These are phyloP conservation scores for Xylaria sp. DNA, from an alignment of 2,329 filamentous ascomycete genomes.

Conservation along the genomic window DNA sequence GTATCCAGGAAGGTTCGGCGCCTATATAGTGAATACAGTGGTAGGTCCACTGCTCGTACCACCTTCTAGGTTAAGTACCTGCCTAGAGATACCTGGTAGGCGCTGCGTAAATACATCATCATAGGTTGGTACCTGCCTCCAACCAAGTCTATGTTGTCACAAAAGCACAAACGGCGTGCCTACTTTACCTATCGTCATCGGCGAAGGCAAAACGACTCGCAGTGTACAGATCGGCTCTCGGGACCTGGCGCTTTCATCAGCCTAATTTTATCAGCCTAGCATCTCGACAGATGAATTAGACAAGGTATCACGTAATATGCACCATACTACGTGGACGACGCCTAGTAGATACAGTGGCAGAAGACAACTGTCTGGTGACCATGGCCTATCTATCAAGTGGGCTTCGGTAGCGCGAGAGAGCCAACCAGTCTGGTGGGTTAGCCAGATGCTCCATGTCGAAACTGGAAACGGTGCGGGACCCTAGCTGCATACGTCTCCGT, in stretches of 20 bases:
- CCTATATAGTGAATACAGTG: background rate
- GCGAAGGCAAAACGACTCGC: too few species aligned
- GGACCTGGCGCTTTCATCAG: too few species aligned
- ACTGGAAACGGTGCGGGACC: slow-evolving; percentile 22
- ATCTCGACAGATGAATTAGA: background rate
- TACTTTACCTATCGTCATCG: too few species aligned
- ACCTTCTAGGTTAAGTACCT: background rate
- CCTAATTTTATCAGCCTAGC: too few species aligned
- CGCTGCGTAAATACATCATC: background rate
- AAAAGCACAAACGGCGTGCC: background rate
- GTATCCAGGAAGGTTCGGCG: background rate
- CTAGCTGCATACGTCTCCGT: slow-evolving; percentile 15
- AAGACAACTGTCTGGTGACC: slow-evolving; percentile 25
- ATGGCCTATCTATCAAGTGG: slow-evolving; percentile 19
- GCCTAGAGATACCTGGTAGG: background rate
- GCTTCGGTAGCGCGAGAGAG: slow-evolving; percentile 23
- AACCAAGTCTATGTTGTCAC: background rate
- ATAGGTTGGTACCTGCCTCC: background rate
- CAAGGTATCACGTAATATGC: slow-evolving; percentile 10
- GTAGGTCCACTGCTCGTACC: background rate
- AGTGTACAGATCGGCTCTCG: background rate
- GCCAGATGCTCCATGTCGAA: slow-evolving; percentile 1
- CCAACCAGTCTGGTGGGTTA: slow-evolving; percentile 29
- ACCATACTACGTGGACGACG: slow-evolving; percentile 12
- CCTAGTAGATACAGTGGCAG: slow-evolving; percentile 12